Evolutionary conservation across 257 asterid genomes (phyloP).

Genomic region (Plectranthus barbatus): DNA sequence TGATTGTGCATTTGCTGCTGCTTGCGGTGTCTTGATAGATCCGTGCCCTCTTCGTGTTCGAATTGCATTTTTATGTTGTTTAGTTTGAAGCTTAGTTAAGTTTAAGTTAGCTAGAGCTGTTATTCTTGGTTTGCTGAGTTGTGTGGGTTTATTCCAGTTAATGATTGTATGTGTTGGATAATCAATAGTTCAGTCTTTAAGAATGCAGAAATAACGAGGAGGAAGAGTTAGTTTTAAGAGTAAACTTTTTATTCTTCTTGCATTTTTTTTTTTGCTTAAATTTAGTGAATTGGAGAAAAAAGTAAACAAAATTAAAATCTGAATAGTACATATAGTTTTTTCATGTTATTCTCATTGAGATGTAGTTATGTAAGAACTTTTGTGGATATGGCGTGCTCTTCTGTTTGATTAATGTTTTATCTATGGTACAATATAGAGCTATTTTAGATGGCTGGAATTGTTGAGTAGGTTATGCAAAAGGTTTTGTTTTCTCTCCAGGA

Average conservation of each 20-base stretch:
- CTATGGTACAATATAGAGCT: not conserved
- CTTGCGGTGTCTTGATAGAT: conserved; percentile 3
- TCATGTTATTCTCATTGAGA: not conserved
- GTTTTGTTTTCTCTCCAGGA: conserved; percentile 34
- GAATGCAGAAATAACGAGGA: not conserved
- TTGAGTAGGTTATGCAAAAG: not conserved
- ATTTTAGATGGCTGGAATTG: not conserved
- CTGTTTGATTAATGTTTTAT: not conserved
- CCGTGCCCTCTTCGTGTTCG: not conserved
- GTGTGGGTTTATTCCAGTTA: not conserved
- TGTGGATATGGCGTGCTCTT: not conserved
- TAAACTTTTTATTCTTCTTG: not conserved
- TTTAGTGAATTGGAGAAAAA: not conserved
- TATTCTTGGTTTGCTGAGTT: not conserved
- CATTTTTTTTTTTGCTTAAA: not conserved
- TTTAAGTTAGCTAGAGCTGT: not conserved
- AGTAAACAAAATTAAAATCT: not conserved
- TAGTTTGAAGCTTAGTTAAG: not conserved
- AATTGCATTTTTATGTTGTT: not conserved
- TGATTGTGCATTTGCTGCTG: not conserved
- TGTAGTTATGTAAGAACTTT: not conserved
- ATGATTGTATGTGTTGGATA: not conserved
- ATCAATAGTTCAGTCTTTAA: not conserved
- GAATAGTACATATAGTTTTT: not conserved
- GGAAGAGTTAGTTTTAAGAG: not conserved